phyloP scores from a whole-genome alignment of 2,329 filamentous ascomycete genomes.

The Diaporthe nobilis region DNA sequence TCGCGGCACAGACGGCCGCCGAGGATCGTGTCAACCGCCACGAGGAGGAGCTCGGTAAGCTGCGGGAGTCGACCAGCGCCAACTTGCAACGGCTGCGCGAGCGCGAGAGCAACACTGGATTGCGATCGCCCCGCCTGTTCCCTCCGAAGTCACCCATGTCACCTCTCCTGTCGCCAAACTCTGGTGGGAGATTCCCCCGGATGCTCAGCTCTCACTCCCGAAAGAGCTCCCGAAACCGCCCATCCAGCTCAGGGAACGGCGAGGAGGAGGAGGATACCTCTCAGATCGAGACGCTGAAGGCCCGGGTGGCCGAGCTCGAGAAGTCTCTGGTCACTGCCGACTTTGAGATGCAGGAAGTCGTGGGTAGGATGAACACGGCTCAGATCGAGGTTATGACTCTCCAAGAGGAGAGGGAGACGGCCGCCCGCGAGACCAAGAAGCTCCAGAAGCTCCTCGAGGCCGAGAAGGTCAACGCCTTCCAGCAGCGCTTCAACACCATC shows the following conservation, averaged over 20 bases:
- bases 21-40: constrained; percentile 88
- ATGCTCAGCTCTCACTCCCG: constrained; percentile 39
- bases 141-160: constrained; percentile 73
- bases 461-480: constrained; percentile 71
- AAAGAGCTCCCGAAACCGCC: constrained; percentile 42
- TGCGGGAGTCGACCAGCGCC: constrained; percentile 83
- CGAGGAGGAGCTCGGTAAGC: constrained; percentile 83
- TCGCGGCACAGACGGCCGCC: constrained; percentile 85
- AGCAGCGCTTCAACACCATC: constrained; percentile 56
- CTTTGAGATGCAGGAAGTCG: constrained; percentile 86
- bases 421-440: constrained; percentile 77
- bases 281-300: constrained; percentile 82
- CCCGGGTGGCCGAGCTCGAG: constrained; percentile 87
- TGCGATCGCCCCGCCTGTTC: constrained; percentile 62
- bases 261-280: constrained; percentile 81
- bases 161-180: constrained; percentile 54
- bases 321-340: constrained; percentile 82
- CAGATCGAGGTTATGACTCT: constrained; percentile 88
- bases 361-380: constrained; percentile 84
- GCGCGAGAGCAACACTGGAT: constrained; percentile 61
- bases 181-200: constrained; percentile 41
- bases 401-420: constrained; percentile 81
- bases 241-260: constrained; percentile 73
- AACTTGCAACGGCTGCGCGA: constrained; percentile 83
- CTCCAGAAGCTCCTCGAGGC: constrained; percentile 77